These are phyloP conservation scores for Arthrinium puccinioides DNA, from an alignment of 2,329 filamentous ascomycete species.

Conservation along the genomic window DNA sequence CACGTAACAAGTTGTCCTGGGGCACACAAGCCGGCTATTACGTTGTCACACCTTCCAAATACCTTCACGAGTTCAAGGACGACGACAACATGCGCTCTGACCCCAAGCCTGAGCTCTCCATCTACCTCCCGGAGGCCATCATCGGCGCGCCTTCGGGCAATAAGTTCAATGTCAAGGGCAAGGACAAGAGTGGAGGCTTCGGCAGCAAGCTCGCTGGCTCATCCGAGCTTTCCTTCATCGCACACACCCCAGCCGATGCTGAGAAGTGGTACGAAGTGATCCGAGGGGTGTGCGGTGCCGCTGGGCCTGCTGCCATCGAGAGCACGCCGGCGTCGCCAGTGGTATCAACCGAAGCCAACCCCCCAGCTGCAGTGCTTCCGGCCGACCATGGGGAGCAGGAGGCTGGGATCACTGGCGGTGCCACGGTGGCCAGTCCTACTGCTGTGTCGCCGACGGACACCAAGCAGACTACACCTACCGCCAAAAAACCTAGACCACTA, in stretches of 20 bases:
- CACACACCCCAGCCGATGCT: conserved; percentile 71
- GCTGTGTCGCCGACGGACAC: conserved; percentile 18
- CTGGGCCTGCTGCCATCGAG: conserved; percentile 27
- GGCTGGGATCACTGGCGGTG: conserved; percentile 33
- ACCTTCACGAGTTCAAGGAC: conserved; percentile 93
- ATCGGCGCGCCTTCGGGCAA: conserved; percentile 65
- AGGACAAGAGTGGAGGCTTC: conserved; percentile 76
- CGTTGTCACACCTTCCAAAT: conserved; percentile 81
- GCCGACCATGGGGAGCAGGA: conserved; percentile 34
- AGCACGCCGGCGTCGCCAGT: conserved; percentile 26
- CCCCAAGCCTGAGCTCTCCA: conserved; percentile 75
- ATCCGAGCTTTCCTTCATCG: conserved; percentile 82
- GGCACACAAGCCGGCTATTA: conserved; percentile 80
- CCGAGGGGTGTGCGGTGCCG: conserved; percentile 48
- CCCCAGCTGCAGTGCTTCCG: conserved; percentile 14
- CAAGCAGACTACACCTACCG: conserved; percentile 5
- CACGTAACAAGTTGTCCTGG: conserved; percentile 71
- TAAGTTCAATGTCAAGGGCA: conserved; percentile 94
- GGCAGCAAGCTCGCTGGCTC: conserved; percentile 73
- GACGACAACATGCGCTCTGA: conserved; percentile 67
- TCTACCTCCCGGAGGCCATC: conserved; percentile 86
- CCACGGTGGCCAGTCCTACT: conserved; percentile 23
- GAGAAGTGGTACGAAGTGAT: conserved; percentile 80
- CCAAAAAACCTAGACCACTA: no score
- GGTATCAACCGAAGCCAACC: conserved; percentile 16